Evolutionary conservation across 2,329 filamentous ascomycete genomes (phyloP).

Genomic region (Orbilia javanica): DNA sequence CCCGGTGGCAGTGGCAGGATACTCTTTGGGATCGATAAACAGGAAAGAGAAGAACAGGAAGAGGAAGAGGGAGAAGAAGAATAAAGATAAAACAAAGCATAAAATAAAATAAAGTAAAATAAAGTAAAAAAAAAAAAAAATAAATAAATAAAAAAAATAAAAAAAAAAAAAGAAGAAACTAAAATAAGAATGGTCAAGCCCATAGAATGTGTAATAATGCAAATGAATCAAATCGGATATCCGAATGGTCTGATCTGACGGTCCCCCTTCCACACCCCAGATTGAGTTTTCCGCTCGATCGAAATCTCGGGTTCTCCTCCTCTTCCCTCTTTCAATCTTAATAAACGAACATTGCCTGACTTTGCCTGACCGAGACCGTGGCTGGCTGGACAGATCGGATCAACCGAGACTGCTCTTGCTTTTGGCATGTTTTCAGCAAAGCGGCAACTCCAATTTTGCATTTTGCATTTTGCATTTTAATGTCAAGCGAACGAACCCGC

Average conservation of each 20-base stretch:
- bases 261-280: slow-evolving; percentile 8
- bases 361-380: too few relatives aligned
- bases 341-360: not conserved
- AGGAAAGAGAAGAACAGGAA: too few relatives aligned
- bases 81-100: too few relatives aligned
- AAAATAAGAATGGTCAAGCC: not conserved
- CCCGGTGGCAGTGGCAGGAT: too few relatives aligned
- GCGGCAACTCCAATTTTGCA: slow-evolving; percentile 33
- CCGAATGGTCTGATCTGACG: slow-evolving; percentile 34
- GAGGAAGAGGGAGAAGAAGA: too few relatives aligned
- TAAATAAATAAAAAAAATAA: too few relatives aligned
- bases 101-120: slow-evolving; percentile 1
- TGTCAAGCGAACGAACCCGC: slow-evolving; percentile 23
- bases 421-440: slow-evolving; percentile 18
- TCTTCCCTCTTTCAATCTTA: not conserved
- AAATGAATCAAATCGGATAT: not conserved
- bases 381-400: not conserved
- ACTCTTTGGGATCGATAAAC: too few relatives aligned
- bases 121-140: not conserved
- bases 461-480: slow-evolving; percentile 23
- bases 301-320: slow-evolving; percentile 24
- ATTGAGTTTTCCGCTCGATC: slow-evolving; percentile 37
- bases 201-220: too few relatives aligned
- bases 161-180: too few relatives aligned
- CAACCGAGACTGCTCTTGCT: not conserved